Evolutionary conservation across 371 early-diverging fungal species (phyloP), one percentile per base, ranked within the genome.

Genomic region (Umbelopsis sp.): DNA sequence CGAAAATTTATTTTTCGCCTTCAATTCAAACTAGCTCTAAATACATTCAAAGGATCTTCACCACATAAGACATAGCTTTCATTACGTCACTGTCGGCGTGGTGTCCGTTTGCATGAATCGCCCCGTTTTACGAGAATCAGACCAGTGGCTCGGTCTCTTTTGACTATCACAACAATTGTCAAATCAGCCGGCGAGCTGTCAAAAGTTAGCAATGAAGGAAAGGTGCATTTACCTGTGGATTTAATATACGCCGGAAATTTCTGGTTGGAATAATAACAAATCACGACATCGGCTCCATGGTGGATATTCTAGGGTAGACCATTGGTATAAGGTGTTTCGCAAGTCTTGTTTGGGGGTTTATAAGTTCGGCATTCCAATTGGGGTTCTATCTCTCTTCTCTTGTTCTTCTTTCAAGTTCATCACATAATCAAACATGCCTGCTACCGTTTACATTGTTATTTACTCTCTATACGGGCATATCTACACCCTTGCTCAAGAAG

Each of bases 401-500:
- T 57, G 37, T 57, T 29, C 12, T 35, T 48, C 20, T 20, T 48
- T 1, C 20, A 48, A 10, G 7, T 12, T 12, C 18, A 48, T 12
- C 20, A 16, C 5, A 48, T 32, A 35, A 29, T 51, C 18, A 7
- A 14, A 35, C 35, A 80, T 81, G 79, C 76, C 76, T 70, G 65
- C 82, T 69, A 82, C 76, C 51, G 81, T 91, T 46, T 85, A 80
- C 73, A 86, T 92, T 51, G 83, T 91, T 37, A 81, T 83, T 72
- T 89, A 94, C 76, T 86, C 93, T 16, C 76, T 86, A 7, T 94
- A 91, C 75, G 89, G 91, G 35, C 96, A 95, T 76, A 78, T 93
- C 65, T 81, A 87, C 69, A 86, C 86, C 16, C 74, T 95, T 18
- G 94, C 92, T 24, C 74, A 90, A 29, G 84, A 81, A 20, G 80